Base-by-base conservation (phyloP, 768 basidiomycete genomes). In the Amyloporia xantha region DNA sequence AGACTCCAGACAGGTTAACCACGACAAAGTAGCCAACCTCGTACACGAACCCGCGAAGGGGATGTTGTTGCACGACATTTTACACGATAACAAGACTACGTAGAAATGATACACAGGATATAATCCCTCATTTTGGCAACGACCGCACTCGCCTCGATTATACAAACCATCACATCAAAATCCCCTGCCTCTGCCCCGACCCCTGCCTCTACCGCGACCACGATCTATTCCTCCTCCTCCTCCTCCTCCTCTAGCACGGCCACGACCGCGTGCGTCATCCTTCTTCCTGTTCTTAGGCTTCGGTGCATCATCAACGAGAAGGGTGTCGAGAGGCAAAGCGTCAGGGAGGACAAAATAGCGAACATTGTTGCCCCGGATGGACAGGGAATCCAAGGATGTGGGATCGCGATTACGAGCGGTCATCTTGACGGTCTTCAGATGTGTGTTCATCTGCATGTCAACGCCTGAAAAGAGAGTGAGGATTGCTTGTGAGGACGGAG, bases 381-480 rank as follows among this genome's bases (percentile, higher is more conserved):
- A 93, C 42, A 98, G 76, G 2, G 86, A 76, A 68, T 99, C 95
- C 47, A 97, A 82, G 19, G 88, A 73, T 23, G 82, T 71, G 3
- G 93, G 90, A 48, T 93, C 90, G 52, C 90, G 86, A 65, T 91
- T 93, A 47, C 91, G 82, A 25, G 82, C 77, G n/a, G 91, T 91
- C 75, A 98, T 85, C 71, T 96, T 97, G 56, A 99, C 90, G 41
- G 92, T 91, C 75, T 99, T 99, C 45, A 99, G 76, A 59, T 97
- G 88, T 2, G 95, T 98, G 73, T 97, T 98, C 95, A 99, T 99
- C 62, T 95, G 92, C 78, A 95, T 93, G 69, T 99, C 95, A 44
- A 99, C 96, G 50, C 93, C 95, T 97, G 66, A 35, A 46, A 33
- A 39, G 48, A 42, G 35, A 24, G 13, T 59, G 27, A 53, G 44